phyloP scores from a whole-genome alignment of 2,329 filamentous ascomycete species.

The Penicillium sp. region DNA sequence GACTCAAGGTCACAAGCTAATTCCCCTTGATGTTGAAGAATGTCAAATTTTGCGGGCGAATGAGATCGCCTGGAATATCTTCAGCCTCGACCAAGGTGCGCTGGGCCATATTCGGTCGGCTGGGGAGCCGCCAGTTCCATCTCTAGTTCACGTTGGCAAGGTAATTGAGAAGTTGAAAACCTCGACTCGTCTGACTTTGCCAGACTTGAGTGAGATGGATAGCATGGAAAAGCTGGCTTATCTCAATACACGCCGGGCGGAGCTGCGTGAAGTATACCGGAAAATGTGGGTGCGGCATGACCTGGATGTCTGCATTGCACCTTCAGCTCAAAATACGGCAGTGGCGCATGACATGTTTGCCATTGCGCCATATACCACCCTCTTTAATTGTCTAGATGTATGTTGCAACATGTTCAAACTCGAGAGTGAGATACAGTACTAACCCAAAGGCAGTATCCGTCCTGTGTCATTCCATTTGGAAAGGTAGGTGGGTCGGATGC shows the following conservation, averaged over 20 bases:
- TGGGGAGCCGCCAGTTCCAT: conserved; percentile 36
- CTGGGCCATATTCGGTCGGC: conserved; percentile 27
- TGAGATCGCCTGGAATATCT: conserved; percentile 33
- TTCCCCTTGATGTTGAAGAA: conserved; percentile 37
- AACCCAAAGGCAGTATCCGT: conserved; percentile 51
- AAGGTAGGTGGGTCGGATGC: conserved; percentile 25
- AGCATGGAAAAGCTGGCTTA: conserved; percentile 25
- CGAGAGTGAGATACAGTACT: background rate
- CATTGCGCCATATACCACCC: conserved; percentile 48
- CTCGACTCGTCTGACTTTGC: conserved; percentile 7
- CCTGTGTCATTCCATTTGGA: conserved; percentile 54
- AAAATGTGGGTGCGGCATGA: conserved; percentile 49
- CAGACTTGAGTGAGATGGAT: conserved; percentile 23
- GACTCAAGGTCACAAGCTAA: conserved; percentile 52
- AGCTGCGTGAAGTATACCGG: conserved; percentile 49
- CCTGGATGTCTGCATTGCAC: conserved; percentile 58
- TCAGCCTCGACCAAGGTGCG: conserved; percentile 30
- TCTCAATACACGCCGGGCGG: conserved; percentile 37
- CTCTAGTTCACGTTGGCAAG: conserved; percentile 18
- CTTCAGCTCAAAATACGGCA: conserved; percentile 57
- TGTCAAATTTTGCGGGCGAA: conserved; percentile 23
- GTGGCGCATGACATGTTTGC: conserved; percentile 55
- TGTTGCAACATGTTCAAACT: conserved; percentile 27
- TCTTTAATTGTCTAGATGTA: conserved; percentile 60
- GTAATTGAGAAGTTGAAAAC: conserved; percentile 17